Conservation (phyloP, 2,329 filamentous ascomycete genomes). For the Pyrenophora seminiperda region DNA sequence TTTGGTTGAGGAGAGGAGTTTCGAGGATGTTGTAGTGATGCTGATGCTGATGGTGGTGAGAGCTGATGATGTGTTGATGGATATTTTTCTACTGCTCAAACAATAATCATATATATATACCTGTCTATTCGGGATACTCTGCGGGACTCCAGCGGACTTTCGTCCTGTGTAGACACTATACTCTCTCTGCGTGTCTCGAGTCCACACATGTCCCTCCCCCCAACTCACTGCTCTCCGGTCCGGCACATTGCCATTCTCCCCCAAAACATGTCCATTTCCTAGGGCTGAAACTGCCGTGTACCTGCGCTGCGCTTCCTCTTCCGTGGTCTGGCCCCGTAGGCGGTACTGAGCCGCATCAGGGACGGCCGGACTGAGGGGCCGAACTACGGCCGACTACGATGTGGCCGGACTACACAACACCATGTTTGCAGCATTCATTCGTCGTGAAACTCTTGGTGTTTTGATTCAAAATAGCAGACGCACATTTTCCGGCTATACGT, state of each 20-base stretch:
- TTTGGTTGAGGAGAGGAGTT: conserved; percentile 14
- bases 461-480: too few species aligned
- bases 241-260: conserved; percentile 31
- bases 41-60: conserved; percentile 9
- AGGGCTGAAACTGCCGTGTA: conserved; percentile 34
- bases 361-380: conserved; percentile 38
- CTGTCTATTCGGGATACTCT: conserved; percentile 28
- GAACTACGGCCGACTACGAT: conserved; percentile 11
- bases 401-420: conserved; percentile 16
- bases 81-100: conserved; percentile 22
- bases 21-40: conserved; percentile 14
- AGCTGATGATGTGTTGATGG: conserved; percentile 24
- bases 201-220: conserved; percentile 28
- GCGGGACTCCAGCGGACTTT: conserved; percentile 37
- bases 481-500: too few species aligned
- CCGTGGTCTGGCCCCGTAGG: conserved; percentile 36
- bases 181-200: conserved; percentile 8
- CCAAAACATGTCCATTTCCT: conserved; percentile 31
- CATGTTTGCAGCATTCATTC: conserved; percentile 12
- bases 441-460: conserved; percentile 15
- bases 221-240: conserved; percentile 33
- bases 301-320: conserved; percentile 28
- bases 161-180: conserved; percentile 30
- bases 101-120: conserved; percentile 40
- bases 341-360: conserved; percentile 33